Conservation (phyloP, 495 filamentous ascomycete species). For the Penicillium paxilli region DNA sequence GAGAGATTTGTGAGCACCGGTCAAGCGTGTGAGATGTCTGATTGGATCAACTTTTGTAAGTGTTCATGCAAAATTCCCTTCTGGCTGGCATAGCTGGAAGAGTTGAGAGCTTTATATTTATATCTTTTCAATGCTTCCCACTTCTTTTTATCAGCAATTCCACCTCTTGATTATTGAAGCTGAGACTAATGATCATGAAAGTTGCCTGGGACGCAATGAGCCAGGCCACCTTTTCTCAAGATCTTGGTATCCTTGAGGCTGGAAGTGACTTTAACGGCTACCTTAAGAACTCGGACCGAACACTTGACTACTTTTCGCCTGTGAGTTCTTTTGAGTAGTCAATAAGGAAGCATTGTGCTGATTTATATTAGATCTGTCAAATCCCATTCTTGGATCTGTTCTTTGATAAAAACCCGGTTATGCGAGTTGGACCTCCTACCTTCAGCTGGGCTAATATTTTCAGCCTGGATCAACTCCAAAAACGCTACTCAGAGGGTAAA, state of each 20-base stretch:
- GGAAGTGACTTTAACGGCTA: slow-evolving; percentile 20
- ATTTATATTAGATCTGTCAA: slow-evolving; percentile 16
- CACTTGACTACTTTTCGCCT: slow-evolving; percentile 34
- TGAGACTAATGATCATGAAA: slow-evolving; percentile 4
- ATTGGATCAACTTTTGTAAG: slow-evolving; percentile 21
- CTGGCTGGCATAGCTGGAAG: too few species aligned
- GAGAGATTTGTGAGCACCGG: slow-evolving; percentile 17
- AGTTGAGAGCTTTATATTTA: too few species aligned
- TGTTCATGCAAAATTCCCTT: neutral
- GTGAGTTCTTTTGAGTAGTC: slow-evolving; percentile 7
- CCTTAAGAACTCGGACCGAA: slow-evolving; percentile 21
- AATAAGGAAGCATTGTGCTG: neutral
- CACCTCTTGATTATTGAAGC: neutral
- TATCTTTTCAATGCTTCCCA: too few species aligned
- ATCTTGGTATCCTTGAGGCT: slow-evolving; percentile 26
- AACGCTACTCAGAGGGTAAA: slow-evolving; percentile 11
- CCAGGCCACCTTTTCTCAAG: slow-evolving; percentile 33
- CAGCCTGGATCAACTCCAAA: slow-evolving; percentile 21
- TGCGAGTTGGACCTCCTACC: slow-evolving; percentile 22
- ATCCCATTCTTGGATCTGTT: slow-evolving; percentile 21
- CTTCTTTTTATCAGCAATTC: too few species aligned
- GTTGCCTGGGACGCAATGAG: slow-evolving; percentile 41
- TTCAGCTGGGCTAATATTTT: slow-evolving; percentile 26
- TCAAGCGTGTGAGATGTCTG: slow-evolving; percentile 20
- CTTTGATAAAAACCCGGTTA: slow-evolving; percentile 25